Conservation (phyloP, 1,284 basidiomycete genomes). For the Taiwanofungus camphoratus region DNA sequence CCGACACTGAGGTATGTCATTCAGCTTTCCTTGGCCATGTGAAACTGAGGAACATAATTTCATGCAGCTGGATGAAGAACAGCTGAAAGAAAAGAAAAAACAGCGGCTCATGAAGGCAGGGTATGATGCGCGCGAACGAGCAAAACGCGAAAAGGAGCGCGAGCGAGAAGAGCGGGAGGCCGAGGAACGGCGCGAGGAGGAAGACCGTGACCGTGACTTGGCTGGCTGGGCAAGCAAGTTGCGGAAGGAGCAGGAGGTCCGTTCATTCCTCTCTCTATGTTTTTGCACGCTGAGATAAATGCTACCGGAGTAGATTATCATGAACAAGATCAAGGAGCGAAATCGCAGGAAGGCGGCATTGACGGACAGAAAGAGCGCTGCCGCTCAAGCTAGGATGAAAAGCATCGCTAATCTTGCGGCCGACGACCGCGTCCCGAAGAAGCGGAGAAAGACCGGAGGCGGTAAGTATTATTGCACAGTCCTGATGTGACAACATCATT, state of each 20-base stretch:
- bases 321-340: conserved; percentile 83
- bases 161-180: conserved; percentile 75
- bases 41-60: not conserved
- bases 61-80: conserved; percentile 83
- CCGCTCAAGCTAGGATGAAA: conserved; percentile 96
- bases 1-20: conserved; percentile 73
- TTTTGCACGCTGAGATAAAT: not conserved
- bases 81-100: conserved; percentile 90
- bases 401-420: conserved; percentile 89
- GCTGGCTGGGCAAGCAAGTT: conserved; percentile 68
- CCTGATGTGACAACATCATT: conserved; percentile 1
- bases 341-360: conserved; percentile 80
- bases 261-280: conserved; percentile 16
- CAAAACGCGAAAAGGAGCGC: conserved; percentile 84
- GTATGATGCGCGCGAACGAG: conserved; percentile 86
- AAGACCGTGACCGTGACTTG: conserved; percentile 71
- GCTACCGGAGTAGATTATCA: conserved; percentile 59
- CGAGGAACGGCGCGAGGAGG: conserved; percentile 70
- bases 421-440: conserved; percentile 74
- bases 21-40: not conserved
- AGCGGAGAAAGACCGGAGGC: conserved; percentile 72
- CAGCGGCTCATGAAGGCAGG: conserved; percentile 94
- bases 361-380: conserved; percentile 87
- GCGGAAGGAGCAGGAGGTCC: conserved; percentile 74
- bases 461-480: conserved; percentile 40